phyloP scores from a whole-genome alignment of 352 stramenopile species.

The Thalassiosira allenii region DNA sequence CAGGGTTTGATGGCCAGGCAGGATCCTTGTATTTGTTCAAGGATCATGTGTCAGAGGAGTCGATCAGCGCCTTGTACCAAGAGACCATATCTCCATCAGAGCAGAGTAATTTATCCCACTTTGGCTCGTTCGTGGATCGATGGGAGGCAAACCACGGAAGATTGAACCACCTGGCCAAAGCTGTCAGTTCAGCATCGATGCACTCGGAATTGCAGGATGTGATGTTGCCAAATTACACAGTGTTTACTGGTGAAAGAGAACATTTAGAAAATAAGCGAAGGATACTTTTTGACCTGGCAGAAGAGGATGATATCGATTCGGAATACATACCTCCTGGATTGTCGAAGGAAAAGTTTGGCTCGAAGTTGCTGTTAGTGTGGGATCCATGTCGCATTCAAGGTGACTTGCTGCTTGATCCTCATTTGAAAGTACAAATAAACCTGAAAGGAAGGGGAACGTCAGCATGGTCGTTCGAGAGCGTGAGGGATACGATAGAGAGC shows the following conservation, averaged over 20 bases:
- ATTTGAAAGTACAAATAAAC: slow-evolving; percentile 60
- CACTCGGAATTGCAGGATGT: slow-evolving; percentile 50
- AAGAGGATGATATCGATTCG: slow-evolving; percentile 57
- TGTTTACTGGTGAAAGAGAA: slow-evolving; percentile 39
- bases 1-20: slow-evolving; percentile 78
- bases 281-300: slow-evolving; percentile 58
- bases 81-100: slow-evolving; percentile 42
- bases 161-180: slow-evolving; percentile 46
- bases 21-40: slow-evolving; percentile 80
- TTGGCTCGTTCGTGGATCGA: slow-evolving; percentile 51
- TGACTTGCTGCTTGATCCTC: slow-evolving; percentile 72
- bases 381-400: slow-evolving; percentile 73
- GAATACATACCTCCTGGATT: slow-evolving; percentile 44
- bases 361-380: slow-evolving; percentile 80
- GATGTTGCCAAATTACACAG: slow-evolving; percentile 48
- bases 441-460: slow-evolving; percentile 43
- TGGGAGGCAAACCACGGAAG: slow-evolving; percentile 51
- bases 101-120: slow-evolving; percentile 11
- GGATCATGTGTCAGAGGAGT: slow-evolving; percentile 76
- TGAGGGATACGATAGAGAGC: slow-evolving; percentile 73
- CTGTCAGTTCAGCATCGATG: slow-evolving; percentile 47
- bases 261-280: slow-evolving; percentile 9
- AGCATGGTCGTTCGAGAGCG: slow-evolving; percentile 66
- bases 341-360: slow-evolving; percentile 60
- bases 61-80: slow-evolving; percentile 70